A percentile compares a stretch with the other conserved stretches of the same genome.
phyloP scores from a whole-genome alignment of 495 filamentous ascomycete genomes.

The Cairneyella variabilis region DNA sequence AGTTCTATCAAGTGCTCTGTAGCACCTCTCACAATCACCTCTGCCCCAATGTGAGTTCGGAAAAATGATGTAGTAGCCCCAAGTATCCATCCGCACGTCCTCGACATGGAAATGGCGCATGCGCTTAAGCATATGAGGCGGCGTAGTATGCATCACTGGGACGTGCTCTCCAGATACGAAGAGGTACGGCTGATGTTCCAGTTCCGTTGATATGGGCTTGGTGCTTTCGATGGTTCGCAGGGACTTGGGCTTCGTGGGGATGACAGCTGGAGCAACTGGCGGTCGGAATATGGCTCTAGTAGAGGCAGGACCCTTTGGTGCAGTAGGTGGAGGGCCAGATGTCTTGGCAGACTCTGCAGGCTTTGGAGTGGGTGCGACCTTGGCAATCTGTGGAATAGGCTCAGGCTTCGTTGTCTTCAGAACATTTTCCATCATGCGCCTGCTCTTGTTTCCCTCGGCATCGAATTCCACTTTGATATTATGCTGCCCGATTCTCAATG shows the following conservation, averaged over 20 bases:
- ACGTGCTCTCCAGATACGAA: constrained; percentile 84
- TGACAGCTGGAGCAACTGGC: constrained; percentile 27
- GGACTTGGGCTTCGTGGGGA: constrained; percentile 39
- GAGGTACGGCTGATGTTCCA: constrained; percentile 85
- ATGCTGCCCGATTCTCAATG: constrained; percentile 65
- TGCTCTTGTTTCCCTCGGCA: constrained; percentile 77
- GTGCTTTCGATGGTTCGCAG: constrained; percentile 51
- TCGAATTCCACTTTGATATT: constrained; percentile 80
- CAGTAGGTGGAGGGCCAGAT: constrained; percentile 68
- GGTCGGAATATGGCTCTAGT: constrained; percentile 20
- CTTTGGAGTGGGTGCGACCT: constrained; percentile 22
- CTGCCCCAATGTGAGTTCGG: constrained; percentile 70
- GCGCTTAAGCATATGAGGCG: constrained; percentile 82
- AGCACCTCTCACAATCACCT: constrained; percentile 74
- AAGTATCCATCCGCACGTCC: constrained; percentile 73
- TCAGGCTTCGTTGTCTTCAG: constrained; percentile 42
- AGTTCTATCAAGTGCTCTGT: constrained; percentile 63
- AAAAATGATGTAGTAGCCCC: constrained; percentile 90
- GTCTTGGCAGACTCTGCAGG: constrained; percentile 33
- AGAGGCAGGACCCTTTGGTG: constrained; percentile 70
- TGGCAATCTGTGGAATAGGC: constrained; percentile 19
- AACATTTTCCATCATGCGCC: constrained; percentile 64
- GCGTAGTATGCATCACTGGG: constrained; percentile 77
- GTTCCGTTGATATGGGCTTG: constrained; percentile 55
- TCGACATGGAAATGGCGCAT: constrained; percentile 74